These are phyloP conservation scores for Neurospora hispaniola DNA, from an alignment of 495 filamentous ascomycete genomes.

Conservation along the genomic window DNA sequence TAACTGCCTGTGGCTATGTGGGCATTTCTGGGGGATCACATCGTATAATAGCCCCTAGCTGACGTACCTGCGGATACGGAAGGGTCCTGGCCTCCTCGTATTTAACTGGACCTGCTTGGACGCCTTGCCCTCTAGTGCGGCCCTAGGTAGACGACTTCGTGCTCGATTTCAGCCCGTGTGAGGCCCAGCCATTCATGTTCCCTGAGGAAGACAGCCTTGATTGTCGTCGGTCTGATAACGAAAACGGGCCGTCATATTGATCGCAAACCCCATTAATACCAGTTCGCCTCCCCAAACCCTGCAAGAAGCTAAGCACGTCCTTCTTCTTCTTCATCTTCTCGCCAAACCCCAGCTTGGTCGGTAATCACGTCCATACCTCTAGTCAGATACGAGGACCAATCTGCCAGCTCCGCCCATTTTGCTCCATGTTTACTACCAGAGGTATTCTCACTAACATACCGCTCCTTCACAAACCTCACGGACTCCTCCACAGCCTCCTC, in stretches of 20 bases:
- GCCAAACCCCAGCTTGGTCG: slow-evolving; percentile 31
- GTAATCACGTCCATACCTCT: slow-evolving; percentile 31
- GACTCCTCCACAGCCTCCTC: not conserved
- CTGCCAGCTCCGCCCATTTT: not conserved
- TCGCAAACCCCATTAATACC: slow-evolving; percentile 7
- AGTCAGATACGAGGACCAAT: slow-evolving; percentile 28
- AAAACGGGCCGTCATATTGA: no score
- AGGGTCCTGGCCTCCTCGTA: slow-evolving; percentile 27
- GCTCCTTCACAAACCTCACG: not conserved
- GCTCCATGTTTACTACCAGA: not conserved
- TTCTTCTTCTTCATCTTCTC: slow-evolving; percentile 23
- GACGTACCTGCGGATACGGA: slow-evolving; percentile 28
- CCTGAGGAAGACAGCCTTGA: slow-evolving; percentile 16
- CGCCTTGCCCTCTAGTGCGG: slow-evolving; percentile 15
- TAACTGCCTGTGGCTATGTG: slow-evolving; percentile 19
- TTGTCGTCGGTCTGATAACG: no score
- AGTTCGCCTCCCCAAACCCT: slow-evolving; percentile 23
- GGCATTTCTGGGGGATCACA: not conserved
- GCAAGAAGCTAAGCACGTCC: slow-evolving; percentile 40
- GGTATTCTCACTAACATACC: not conserved
- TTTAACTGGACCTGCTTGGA: slow-evolving; percentile 19
- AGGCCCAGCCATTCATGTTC: slow-evolving; percentile 21
- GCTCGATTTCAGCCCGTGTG: slow-evolving; percentile 25
- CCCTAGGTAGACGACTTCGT: slow-evolving; percentile 4
- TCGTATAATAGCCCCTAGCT: not conserved